Base-by-base conservation (phyloP, 2,329 filamentous ascomycete species). In the Aspergillus ochraceoroseus region DNA sequence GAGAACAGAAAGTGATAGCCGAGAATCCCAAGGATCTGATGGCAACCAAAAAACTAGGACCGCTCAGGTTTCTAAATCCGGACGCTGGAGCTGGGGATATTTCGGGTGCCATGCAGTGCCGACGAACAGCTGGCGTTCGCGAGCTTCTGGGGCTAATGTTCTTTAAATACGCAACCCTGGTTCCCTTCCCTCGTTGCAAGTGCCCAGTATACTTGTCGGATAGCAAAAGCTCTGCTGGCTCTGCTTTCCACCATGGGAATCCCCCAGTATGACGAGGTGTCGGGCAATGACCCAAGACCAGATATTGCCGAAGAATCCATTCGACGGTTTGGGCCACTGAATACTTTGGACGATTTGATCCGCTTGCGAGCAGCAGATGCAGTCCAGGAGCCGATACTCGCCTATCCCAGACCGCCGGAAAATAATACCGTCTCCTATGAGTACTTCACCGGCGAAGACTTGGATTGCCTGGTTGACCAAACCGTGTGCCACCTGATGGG, bases 311-410 rank as follows among this genome's bases (percentile, higher is more conserved):
- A 45, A 11, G 13, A 46, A 25, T 40, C 62, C 15, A 38, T 64
- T 7, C 42, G 52, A 12, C 48, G 58, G 19, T 70, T 61, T 41
- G 68, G 67, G 14, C 63, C 59, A 30, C 60, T 66, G 28, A 60
- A 64, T 54, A 57, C 66, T 12, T 55, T 70, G 5, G 67, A 71
- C 38, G 67, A 70, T 32, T 51, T 70, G 32, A 61, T 70, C 38
- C 64, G 66, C 2, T 51, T 63, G 34, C 58, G 67, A 27, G 67
- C 59, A 5, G 51, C 54, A 9, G 66, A 70, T 38, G 41, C 54
- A 3, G 47, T 64, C n/a, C 66, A 71, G 47, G 45, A 51, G 31
- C 64, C 66, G 2, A 67, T 70, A 30, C 56, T 70, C 5, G 67
- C 67, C 3, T 66, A 70, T 48, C 66, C 67, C 0, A 57, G 47